Base-by-base conservation (phyloP, 148 eudicot species). In the Nepenthes mirabilis region DNA sequence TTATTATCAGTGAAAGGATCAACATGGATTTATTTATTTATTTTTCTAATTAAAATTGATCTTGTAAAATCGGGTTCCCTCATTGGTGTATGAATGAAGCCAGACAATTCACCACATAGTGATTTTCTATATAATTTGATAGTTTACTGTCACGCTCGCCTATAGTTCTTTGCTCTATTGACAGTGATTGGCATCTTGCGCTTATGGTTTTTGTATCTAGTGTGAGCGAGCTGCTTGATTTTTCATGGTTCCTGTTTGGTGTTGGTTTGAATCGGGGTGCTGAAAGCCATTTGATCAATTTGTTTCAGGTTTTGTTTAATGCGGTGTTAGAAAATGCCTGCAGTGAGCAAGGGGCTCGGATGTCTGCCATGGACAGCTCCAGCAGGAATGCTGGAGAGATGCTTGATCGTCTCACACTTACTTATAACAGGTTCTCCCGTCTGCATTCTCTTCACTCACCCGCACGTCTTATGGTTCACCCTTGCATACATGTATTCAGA, bases 301-400 rank as follows among this genome's bases (percentile, higher is more conserved):
- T 67, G 13, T 57, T 52, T 63, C 84, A 87, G 95, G 83, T 82
- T 49, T 33, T 87, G 83, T 87, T 78, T 79, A 84, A 87, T 69
- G 95, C 90, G 6, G 80, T 87, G 55, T 55, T 87, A 76, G 95
- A 87, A 77, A 87, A 87, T 63, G 95, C 95, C 57, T 82, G 88
- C 80, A 87, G 95, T 74, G 95, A 84, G 68, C 95, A 87, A 68
- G 95, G 95, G 48, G 95, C 95, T 55, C 76, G 95, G 64, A 87
- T 87, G 95, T 80, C 95, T 74, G 95, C 95, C 14, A 87, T 87
- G 95, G 88, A 87, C 54, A 82, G 88, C 66, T 84, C 95, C 68
- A 87, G 95, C 79, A 82, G 88, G 71, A 87, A 87, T 64, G 95
- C 95, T 53, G 95, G 95, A 10, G 90, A 87, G 10, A 76, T 87